phyloP scores from a whole-genome alignment of 2,329 filamentous ascomycete species.

The Allantophomopsis cytisporea region DNA sequence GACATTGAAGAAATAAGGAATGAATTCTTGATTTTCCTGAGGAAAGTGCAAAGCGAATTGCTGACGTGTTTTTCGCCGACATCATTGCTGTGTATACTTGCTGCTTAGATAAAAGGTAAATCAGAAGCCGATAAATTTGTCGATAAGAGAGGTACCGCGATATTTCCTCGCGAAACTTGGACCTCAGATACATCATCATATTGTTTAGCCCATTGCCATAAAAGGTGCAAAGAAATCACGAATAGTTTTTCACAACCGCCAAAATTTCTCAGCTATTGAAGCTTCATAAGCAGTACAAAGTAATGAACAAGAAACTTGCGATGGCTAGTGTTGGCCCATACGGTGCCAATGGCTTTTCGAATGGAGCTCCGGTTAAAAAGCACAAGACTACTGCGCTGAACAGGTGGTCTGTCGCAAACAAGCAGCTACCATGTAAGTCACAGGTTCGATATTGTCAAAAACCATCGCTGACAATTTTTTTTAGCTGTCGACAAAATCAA shows the following conservation, averaged over 20 bases:
- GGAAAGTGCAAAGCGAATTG: constrained; percentile 32
- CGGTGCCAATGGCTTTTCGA: too few relatives aligned
- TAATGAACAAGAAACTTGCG: too few relatives aligned
- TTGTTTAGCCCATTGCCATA: too few relatives aligned
- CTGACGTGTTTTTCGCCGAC: constrained; percentile 4
- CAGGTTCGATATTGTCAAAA: neutral
- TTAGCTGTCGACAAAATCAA: constrained; percentile 54
- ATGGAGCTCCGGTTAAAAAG: constrained; percentile 1
- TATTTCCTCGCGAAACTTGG: too few relatives aligned
- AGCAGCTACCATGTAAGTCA: constrained; percentile 50
- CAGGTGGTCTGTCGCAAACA: constrained; percentile 71
- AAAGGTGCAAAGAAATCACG: too few relatives aligned
- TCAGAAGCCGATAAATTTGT: too few relatives aligned
- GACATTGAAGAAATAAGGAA: constrained; percentile 46
- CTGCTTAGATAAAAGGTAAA: neutral
- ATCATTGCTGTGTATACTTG: constrained; percentile 10
- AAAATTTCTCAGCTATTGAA: too few relatives aligned
- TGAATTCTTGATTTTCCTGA: constrained; percentile 29
- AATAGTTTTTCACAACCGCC: too few relatives aligned
- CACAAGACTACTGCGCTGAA: constrained; percentile 61
- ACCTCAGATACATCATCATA: too few relatives aligned
- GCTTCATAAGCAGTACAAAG: too few relatives aligned
- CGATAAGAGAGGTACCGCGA: too few relatives aligned
- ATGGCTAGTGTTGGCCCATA: too few relatives aligned
- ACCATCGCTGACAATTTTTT: constrained; percentile 6